Evolutionary conservation across 2,329 filamentous ascomycete species (phyloP).

Genomic region (Aspergillus arachidicola): DNA sequence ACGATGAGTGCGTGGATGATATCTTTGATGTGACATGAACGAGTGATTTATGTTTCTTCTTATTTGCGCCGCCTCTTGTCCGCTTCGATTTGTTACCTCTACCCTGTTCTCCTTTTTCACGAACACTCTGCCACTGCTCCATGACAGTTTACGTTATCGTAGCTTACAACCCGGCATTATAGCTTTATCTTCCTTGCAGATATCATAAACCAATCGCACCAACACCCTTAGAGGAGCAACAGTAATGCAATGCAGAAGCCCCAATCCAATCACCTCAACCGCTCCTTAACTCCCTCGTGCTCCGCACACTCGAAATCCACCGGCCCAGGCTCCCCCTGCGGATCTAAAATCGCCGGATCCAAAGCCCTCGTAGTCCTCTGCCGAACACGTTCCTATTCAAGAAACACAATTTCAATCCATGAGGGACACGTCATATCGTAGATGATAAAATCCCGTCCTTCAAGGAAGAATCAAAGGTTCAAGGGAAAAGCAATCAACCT

Average conservation of each 20-base stretch:
- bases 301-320: conserved; percentile 33
- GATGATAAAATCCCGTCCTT: neutral
- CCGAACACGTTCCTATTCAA: conserved; percentile 28
- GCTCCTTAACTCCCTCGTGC: conserved; percentile 19
- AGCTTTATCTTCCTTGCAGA: neutral
- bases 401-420: conserved; percentile 2
- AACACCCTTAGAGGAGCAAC: neutral
- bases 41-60: neutral
- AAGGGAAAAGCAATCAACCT: neutral
- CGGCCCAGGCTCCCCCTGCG: conserved; percentile 27
- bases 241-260: neutral
- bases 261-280: conserved; percentile 3
- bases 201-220: neutral
- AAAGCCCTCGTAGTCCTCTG: conserved; percentile 25
- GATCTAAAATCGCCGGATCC: conserved; percentile 32
- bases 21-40: neutral
- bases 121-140: neutral
- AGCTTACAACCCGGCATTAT: neutral
- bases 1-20: conserved; percentile 1
- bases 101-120: neutral
- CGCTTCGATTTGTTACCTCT: neutral
- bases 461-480: neutral
- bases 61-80: neutral
- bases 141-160: neutral
- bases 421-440: neutral